Evolutionary conservation across 1,284 basidiomycete genomes (phyloP).

Genomic region (Coniophora puteana): DNA sequence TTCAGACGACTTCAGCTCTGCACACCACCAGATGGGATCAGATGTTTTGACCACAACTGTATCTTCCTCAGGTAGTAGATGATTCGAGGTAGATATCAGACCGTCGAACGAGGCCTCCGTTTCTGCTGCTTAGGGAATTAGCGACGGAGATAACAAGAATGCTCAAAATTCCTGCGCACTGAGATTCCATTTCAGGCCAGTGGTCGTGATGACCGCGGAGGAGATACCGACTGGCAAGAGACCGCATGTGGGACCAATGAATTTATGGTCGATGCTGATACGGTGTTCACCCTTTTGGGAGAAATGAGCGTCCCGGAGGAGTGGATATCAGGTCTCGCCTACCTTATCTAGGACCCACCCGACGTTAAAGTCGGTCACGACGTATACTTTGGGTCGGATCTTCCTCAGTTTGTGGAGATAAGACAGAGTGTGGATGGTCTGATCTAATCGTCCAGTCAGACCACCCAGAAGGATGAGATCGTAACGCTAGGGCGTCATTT

Average conservation of each 20-base stretch:
- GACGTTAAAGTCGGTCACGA: conserved; percentile 82
- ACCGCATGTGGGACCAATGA: conserved; percentile 88
- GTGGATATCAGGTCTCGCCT: conserved; percentile 22
- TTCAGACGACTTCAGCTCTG: conserved; percentile 47
- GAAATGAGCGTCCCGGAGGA: conserved; percentile 3
- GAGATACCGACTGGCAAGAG: conserved; percentile 87
- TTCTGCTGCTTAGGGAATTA: conserved; percentile 36
- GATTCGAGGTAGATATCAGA: conserved; percentile 89
- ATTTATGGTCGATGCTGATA: conserved; percentile 68
- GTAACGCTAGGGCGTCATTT: conserved; percentile 36
- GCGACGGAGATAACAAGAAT: conserved; percentile 1
- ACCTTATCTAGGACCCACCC: conserved; percentile 87
- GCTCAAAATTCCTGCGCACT: conserved; percentile 41
- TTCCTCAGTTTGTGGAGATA: conserved; percentile 80
- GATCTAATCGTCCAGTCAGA: conserved; percentile 87
- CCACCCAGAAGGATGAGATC: conserved; percentile 86
- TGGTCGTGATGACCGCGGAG: conserved; percentile 73
- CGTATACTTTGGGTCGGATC: conserved; percentile 61
- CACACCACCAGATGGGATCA: conserved; percentile 87
- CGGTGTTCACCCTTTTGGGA: conserved; percentile 69
- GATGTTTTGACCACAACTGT: conserved; percentile 74
- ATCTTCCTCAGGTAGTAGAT: conserved; percentile 63
- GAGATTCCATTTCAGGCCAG: conserved; percentile 89
- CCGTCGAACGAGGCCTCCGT: conserved; percentile 75
- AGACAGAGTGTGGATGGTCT: conserved; percentile 89